Conservation (phyloP, 768 basidiomycete species). For the Guyanaporus albipodus region DNA sequence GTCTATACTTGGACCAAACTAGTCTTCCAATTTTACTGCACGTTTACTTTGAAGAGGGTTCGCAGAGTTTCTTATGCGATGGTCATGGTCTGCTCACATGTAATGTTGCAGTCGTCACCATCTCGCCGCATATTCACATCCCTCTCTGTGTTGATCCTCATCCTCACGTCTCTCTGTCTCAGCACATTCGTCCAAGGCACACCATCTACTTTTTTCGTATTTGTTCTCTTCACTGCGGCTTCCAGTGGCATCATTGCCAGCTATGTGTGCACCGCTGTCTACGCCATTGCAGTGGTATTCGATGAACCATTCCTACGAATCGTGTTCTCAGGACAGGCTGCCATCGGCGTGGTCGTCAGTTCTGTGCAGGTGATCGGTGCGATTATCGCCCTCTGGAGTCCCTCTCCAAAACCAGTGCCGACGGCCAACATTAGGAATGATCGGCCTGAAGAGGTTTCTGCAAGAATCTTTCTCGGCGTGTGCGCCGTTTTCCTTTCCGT, state of each 20-base stretch:
- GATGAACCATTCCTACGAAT: neutral
- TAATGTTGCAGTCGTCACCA: neutral
- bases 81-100: neutral
- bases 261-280: neutral
- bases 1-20: neutral
- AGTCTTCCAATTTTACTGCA: neutral
- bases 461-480: neutral
- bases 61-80: neutral
- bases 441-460: neutral
- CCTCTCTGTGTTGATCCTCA: neutral
- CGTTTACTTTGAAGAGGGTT: conserved; percentile 1
- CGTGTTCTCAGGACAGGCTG: neutral
- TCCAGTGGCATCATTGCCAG: neutral
- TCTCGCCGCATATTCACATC: neutral
- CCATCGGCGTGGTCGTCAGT: neutral
- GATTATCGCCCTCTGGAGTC: conserved; percentile 1
- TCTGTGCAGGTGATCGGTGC: conserved; percentile 1
- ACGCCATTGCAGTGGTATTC: neutral
- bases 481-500: neutral
- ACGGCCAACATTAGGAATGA: neutral
- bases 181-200: neutral
- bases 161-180: neutral
- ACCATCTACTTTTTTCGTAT: neutral
- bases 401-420: neutral
- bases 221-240: neutral